Conservation (phyloP, 352 stramenopile genomes). For the Lagenidium sp. region DNA sequence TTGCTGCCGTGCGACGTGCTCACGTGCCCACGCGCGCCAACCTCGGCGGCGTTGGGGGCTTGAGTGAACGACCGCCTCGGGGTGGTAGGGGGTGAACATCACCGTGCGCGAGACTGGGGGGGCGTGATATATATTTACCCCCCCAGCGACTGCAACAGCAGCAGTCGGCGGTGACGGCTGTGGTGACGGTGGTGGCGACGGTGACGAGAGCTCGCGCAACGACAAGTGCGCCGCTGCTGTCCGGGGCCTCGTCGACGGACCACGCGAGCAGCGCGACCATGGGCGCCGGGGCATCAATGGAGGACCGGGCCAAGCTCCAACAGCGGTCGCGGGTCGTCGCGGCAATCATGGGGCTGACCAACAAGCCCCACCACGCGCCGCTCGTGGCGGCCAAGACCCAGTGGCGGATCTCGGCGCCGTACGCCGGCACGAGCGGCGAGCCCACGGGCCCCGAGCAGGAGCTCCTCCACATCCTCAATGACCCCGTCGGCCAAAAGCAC, state of each 20-base stretch:
- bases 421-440: slow-evolving; percentile 28
- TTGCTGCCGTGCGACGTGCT: no score
- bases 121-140: neutral
- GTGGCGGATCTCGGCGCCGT: slow-evolving; percentile 58
- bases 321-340: slow-evolving; percentile 36
- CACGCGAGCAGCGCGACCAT: slow-evolving; percentile 9
- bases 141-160: neutral
- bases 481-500: slow-evolving; percentile 75
- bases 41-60: no score
- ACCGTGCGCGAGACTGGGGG: neutral
- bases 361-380: slow-evolving; percentile 57
- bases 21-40: no score
- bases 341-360: slow-evolving; percentile 36
- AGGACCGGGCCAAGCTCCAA: slow-evolving; percentile 21
- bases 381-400: slow-evolving; percentile 72
- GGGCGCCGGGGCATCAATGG: slow-evolving; percentile 31
- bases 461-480: slow-evolving; percentile 55
- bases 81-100: neutral
- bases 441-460: slow-evolving; percentile 60
- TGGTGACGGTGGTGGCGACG: no score
- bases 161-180: no score
- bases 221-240: neutral
- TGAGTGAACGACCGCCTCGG: no score
- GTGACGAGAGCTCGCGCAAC: no score
- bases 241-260: neutral